Evolutionary conservation across 768 basidiomycete genomes (phyloP), one percentile per base, ranked within the genome.

Genomic region (Suillus clintonianus): DNA sequence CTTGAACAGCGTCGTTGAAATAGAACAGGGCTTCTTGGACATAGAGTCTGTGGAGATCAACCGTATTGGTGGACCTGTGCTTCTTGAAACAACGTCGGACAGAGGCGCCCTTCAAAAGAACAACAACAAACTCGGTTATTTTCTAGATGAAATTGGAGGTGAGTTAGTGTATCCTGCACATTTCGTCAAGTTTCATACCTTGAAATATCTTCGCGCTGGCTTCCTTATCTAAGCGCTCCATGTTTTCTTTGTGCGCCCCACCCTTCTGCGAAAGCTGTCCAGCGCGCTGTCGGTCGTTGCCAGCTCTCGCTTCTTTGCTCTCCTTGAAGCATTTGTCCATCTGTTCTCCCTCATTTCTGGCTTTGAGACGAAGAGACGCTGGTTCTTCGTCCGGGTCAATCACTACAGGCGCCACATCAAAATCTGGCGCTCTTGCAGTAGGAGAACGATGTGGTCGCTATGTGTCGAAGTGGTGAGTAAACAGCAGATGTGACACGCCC

Each of bases 1-100:
- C 73, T 68, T 83, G 75, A 36, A 95, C 83, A 8, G 90, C 89
- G 8, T 72, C 62, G 71, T 94, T 90, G 0, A 89, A 87, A 61
- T 82, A 81, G 47, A 81, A 75, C 55, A 95, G 87, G n/a, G 93
- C 91, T 77, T 97, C 95, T 71, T 90, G 89, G 59, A 95, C 94
- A 75, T 90, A 94, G 2, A 96, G 79, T 3, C 92, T 91, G 72
- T 96, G 94, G 30, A 95, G 77, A 74, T 96, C 93, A 57, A 95
- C 78, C 72, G 91, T 89, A 2, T 87, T 89, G 1, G 81, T 89
- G 1, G 81, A 81, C 60, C 81, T 75, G 54, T 86, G 5, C 41
- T 37, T 39, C 62, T 60, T 9, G 17, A 42, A 47, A 57, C 50
- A 22, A 14, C 19, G 55, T 36, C 59, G 41, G 15, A 51, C 3